Evolutionary conservation across 2,329 filamentous ascomycete species (phyloP).

Genomic region (Penicillium crustosum): DNA sequence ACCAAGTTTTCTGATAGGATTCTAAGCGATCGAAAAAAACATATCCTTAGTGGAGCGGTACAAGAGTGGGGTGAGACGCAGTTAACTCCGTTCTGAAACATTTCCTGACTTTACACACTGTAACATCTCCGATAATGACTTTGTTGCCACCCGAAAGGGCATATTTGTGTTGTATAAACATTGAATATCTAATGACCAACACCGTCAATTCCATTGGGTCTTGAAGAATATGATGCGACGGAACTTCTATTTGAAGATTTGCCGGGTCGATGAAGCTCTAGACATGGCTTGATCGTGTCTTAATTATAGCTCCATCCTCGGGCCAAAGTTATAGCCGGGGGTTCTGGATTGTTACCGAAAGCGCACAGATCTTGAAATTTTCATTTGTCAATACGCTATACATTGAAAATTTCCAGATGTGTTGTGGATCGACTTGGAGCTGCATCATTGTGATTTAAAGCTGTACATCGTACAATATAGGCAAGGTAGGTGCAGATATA

Average conservation of each 20-base stretch:
- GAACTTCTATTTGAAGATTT: neutral
- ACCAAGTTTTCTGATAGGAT: neutral
- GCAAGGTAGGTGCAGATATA: slow-evolving; percentile 2
- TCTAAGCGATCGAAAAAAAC: slow-evolving; percentile 1
- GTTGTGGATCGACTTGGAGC: neutral
- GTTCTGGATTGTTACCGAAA: neutral
- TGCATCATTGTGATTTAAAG: slow-evolving; percentile 3
- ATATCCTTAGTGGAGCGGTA: slow-evolving; percentile 3
- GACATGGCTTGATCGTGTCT: neutral
- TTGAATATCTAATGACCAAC: neutral
- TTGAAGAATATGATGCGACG: neutral
- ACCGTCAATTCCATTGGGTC: neutral
- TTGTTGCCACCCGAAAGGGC: slow-evolving; percentile 3
- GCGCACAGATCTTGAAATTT: slow-evolving; percentile 5
- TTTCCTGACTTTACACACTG: slow-evolving; percentile 6
- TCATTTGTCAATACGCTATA: neutral
- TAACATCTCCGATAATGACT: neutral
- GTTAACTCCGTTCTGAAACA: slow-evolving; percentile 11
- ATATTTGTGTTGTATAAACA: neutral
- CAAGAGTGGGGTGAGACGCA: slow-evolving; percentile 6
- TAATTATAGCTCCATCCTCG: neutral
- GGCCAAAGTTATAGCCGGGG: neutral
- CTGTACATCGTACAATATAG: neutral
- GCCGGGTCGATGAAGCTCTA: slow-evolving; percentile 5
- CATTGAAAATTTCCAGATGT: neutral